Conservation (phyloP, 2,329 filamentous ascomycete genomes). For the Blastomyces emzantsi region DNA sequence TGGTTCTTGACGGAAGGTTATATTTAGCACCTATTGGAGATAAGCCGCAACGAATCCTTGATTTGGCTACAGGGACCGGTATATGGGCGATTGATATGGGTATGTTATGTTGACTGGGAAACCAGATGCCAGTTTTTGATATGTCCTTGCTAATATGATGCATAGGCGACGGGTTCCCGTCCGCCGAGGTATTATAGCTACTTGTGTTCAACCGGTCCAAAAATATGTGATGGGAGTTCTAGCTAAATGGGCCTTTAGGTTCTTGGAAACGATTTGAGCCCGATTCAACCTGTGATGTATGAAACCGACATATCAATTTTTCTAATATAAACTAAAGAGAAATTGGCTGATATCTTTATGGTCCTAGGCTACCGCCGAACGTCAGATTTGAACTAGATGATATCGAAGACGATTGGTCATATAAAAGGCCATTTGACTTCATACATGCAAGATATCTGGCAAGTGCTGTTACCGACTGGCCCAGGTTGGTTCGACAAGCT, state of each 20-base stretch:
- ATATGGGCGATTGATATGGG: constrained; percentile 28
- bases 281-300: constrained; percentile 15
- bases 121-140: too few relatives aligned
- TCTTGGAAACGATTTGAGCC: constrained; percentile 16
- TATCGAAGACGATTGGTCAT: constrained; percentile 51
- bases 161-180: constrained; percentile 13
- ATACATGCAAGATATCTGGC: constrained; percentile 46
- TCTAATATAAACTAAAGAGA: not conserved
- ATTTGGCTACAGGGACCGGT: constrained; percentile 40
- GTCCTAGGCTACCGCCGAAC: constrained; percentile 49
- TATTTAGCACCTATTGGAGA: constrained; percentile 37
- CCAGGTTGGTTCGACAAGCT: constrained; percentile 38
- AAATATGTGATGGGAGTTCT: not conserved
- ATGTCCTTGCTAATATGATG: not conserved
- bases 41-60: constrained; percentile 36
- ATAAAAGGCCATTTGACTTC: constrained; percentile 46
- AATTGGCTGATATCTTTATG: not conserved
- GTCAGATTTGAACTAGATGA: constrained; percentile 55
- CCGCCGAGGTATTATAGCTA: constrained; percentile 11
- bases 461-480: constrained; percentile 46
- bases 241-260: constrained; percentile 9
- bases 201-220: not conserved
- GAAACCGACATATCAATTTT: constrained; percentile 9
- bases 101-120: constrained; percentile 12
- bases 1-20: constrained; percentile 39